phyloP scores from a whole-genome alignment of 1,139 yeast genomes.

The Debaryomyces subglobosus region DNA sequence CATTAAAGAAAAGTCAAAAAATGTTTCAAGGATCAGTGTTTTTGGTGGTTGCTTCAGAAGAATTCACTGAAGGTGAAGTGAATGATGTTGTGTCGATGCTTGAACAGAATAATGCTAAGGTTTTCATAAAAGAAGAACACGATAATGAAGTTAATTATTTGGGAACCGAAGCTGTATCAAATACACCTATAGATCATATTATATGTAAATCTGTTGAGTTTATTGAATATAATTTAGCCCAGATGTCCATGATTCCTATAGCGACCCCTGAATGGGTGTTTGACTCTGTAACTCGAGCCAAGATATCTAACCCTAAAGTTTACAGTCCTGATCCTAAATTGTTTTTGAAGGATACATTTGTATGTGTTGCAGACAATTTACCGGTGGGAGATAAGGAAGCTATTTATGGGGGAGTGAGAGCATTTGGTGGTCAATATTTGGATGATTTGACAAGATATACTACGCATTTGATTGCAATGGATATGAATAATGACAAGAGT shows the following conservation, averaged over 20 bases:
- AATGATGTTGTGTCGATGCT: background rate
- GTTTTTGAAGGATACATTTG: constrained; percentile 61
- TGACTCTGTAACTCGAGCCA: constrained; percentile 47
- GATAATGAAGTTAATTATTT: constrained; percentile 30
- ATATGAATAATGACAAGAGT: constrained; percentile 53
- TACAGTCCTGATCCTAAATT: constrained; percentile 73
- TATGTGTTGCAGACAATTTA: constrained; percentile 63
- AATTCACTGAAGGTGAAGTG: constrained; percentile 17
- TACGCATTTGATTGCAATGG: constrained; percentile 73
- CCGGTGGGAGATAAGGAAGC: constrained; percentile 65
- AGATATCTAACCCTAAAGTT: constrained; percentile 51
- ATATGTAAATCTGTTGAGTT: constrained; percentile 58
- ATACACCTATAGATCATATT: constrained; percentile 48
- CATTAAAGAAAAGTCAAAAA: background rate
- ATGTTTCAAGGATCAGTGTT: constrained; percentile 45
- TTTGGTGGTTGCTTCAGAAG: constrained; percentile 41
- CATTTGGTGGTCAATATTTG: constrained; percentile 74
- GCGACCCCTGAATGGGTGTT: constrained; percentile 68
- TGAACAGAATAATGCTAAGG: constrained; percentile 26
- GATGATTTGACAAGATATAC: constrained; percentile 69
- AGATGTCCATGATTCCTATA: constrained; percentile 65
- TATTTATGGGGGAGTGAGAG: constrained; percentile 65
- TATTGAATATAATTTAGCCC: constrained; percentile 54
- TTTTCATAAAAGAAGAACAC: constrained; percentile 26
- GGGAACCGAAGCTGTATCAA: constrained; percentile 14